A percentile compares a stretch with the other conserved stretches of the same genome.
Evolutionary conservation across 2,329 filamentous ascomycete species (phyloP).

Genomic region (Hypoxylon sp.): DNA sequence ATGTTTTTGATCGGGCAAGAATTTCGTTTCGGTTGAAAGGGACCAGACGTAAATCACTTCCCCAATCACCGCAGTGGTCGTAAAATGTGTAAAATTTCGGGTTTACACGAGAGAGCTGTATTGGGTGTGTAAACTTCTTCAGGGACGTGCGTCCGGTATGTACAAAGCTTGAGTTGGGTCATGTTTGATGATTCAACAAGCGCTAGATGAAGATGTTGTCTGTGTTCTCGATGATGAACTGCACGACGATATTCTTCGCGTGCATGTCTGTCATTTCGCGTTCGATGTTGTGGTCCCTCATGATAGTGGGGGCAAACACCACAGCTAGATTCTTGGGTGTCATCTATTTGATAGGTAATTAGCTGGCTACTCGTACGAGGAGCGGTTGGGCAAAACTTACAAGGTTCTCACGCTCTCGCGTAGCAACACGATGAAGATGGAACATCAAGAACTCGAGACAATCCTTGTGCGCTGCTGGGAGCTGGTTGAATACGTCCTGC

Average conservation of each 20-base stretch:
- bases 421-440: slow-evolving; percentile 88
- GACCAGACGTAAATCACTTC: slow-evolving; percentile 8
- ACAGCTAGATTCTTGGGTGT: slow-evolving; percentile 95
- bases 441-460: slow-evolving; percentile 94
- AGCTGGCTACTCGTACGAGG: not conserved
- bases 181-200: slow-evolving; percentile 10
- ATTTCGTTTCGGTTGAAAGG: slow-evolving; percentile 7
- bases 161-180: slow-evolving; percentile 41
- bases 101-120: slow-evolving; percentile 28
- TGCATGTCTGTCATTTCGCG: slow-evolving; percentile 97
- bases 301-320: slow-evolving; percentile 97
- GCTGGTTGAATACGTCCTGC: slow-evolving; percentile 77
- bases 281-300: slow-evolving; percentile 89
- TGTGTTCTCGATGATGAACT: slow-evolving; percentile 93
- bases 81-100: slow-evolving; percentile 34
- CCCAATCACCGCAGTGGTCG: slow-evolving; percentile 23
- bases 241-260: slow-evolving; percentile 89
- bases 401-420: slow-evolving; percentile 85
- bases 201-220: slow-evolving; percentile 78
- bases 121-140: slow-evolving; percentile 6
- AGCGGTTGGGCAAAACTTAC: slow-evolving; percentile 59
- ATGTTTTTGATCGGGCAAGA: slow-evolving; percentile 9
- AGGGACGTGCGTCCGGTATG: slow-evolving; percentile 37
- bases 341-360: slow-evolving; percentile 70
- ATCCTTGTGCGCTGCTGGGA: slow-evolving; percentile 87